Conservation (phyloP, 352 stramenopile species). For the Phytophthora aleatoria region DNA sequence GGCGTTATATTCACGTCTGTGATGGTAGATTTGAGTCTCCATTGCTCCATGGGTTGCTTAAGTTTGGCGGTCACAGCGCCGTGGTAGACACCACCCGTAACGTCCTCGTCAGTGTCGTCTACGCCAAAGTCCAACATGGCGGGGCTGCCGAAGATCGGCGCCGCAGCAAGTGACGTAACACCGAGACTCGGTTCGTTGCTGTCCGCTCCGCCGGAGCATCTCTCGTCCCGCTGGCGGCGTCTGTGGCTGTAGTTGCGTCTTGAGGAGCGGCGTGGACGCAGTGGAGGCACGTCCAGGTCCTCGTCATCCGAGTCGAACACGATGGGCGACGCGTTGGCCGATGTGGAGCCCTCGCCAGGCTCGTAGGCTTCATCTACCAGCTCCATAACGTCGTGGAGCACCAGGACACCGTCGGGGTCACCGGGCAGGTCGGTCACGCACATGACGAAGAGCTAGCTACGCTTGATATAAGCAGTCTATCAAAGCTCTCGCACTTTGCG, state of each 20-base stretch:
- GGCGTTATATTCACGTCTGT: slow-evolving; percentile 17
- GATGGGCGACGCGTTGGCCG: slow-evolving; percentile 15
- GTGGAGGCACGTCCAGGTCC: slow-evolving; percentile 32
- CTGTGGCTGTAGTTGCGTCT: slow-evolving; percentile 5
- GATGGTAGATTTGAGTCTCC: slow-evolving; percentile 28
- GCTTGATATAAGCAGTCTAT: too few species aligned
- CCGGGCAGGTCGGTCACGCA: slow-evolving; percentile 33
- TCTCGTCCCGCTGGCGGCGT: slow-evolving; percentile 4
- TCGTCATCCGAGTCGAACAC: slow-evolving; percentile 37
- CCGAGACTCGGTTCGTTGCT: slow-evolving; percentile 8
- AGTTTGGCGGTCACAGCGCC: slow-evolving; percentile 22
- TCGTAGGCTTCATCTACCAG: slow-evolving; percentile 31
- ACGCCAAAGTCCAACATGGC: slow-evolving; percentile 25
- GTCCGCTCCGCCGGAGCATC: slow-evolving; percentile 9
- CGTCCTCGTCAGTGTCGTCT: slow-evolving; percentile 29
- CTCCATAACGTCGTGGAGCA: slow-evolving; percentile 41
- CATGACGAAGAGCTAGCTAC: slow-evolving; percentile 5
- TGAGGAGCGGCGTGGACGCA: slow-evolving; percentile 6
- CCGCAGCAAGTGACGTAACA: slow-evolving; percentile 18
- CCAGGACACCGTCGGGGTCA: slow-evolving; percentile 34
- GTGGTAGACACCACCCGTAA: slow-evolving; percentile 30
- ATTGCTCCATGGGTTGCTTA: slow-evolving; percentile 25
- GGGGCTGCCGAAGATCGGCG: slow-evolving; percentile 4
- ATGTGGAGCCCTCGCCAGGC: slow-evolving; percentile 8
- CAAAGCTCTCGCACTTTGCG: slow-evolving; percentile 17